These are phyloP conservation scores for Fusarium brachygibbosum DNA, from an alignment of 2,329 filamentous ascomycete species.

Conservation along the genomic window DNA sequence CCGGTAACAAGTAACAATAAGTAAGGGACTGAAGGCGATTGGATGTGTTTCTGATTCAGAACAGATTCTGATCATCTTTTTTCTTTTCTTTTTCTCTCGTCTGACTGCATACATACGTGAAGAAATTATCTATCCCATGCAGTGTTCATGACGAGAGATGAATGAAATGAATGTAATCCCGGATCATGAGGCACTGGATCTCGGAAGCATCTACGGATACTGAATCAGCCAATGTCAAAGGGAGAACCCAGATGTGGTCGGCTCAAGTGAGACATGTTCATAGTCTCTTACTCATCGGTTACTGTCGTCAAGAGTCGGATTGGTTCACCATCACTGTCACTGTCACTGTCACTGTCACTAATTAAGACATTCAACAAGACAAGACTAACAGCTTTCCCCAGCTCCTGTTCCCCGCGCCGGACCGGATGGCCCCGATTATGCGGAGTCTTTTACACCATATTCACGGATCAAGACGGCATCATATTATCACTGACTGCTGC, in stretches of 20 bases:
- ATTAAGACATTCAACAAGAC: conserved; percentile 2
- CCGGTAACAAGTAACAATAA: conserved; percentile 14
- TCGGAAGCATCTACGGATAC: conserved; percentile 16
- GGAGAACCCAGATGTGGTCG: not conserved
- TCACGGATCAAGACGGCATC: conserved; percentile 30
- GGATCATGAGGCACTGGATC: conserved; percentile 5
- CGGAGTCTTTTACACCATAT: conserved; percentile 13
- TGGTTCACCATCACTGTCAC: conserved; percentile 1
- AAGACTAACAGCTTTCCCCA: conserved; percentile 24
- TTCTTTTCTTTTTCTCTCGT: not conserved
- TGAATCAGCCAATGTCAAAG: conserved; percentile 14
- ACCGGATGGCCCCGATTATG: conserved; percentile 33
- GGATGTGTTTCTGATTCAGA: conserved; percentile 13
- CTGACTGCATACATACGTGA: not conserved
- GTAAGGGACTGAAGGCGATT: conserved; percentile 24
- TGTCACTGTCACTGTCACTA: not conserved
- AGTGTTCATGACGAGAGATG: conserved; percentile 16
- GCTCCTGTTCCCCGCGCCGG: conserved; percentile 29
- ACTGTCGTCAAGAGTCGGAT: conserved; percentile 23
- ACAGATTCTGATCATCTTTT: not conserved
- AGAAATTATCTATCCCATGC: conserved; percentile 4
- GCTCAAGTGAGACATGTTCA: conserved; percentile 30
- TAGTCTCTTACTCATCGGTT: conserved; percentile 15
- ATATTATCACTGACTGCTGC: not conserved
- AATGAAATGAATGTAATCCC: conserved; percentile 7